phyloP scores from a whole-genome alignment of 495 filamentous ascomycete genomes.

The Lophium mytilinum region DNA sequence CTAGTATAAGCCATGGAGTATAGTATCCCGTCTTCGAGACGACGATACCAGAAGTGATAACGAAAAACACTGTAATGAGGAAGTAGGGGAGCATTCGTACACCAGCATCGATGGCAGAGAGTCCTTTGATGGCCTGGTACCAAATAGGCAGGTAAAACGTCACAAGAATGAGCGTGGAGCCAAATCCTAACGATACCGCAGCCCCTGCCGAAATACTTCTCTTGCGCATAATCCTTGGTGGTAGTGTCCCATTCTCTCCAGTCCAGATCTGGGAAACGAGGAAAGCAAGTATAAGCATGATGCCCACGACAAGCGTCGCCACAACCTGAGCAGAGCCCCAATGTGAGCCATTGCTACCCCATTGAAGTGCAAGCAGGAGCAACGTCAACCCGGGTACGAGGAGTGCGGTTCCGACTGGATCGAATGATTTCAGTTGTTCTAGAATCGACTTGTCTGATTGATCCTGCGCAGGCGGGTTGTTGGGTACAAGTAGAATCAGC shows the following conservation, averaged over 20 bases:
- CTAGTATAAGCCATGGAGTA: conserved; percentile 60
- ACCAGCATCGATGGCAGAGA: conserved; percentile 61
- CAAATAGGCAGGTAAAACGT: conserved; percentile 64
- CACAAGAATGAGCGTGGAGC: conserved; percentile 52
- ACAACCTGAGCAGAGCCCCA: conserved; percentile 64
- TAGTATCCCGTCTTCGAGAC: conserved; percentile 66
- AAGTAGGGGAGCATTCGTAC: conserved; percentile 71
- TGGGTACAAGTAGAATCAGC: conserved; percentile 50
- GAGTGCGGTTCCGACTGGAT: conserved; percentile 55
- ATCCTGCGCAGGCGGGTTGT: neutral
- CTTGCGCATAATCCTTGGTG: conserved; percentile 63
- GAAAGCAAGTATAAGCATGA: conserved; percentile 55
- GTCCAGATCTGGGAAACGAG: conserved; percentile 54
- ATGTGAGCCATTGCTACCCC: conserved; percentile 64
- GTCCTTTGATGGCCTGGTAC: conserved; percentile 78
- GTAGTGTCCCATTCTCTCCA: conserved; percentile 68
- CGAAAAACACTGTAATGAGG: conserved; percentile 50
- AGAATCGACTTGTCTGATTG: neutral
- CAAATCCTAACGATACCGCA: conserved; percentile 48
- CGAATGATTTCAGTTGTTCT: conserved; percentile 52
- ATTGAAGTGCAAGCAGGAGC: conserved; percentile 75
- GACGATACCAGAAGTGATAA: conserved; percentile 50
- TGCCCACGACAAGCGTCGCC: conserved; percentile 59
- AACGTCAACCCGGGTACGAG: conserved; percentile 67
- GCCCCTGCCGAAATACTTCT: conserved; percentile 52